phyloP scores from a whole-genome alignment of 257 asterid species.

The Rhazya stricta region DNA sequence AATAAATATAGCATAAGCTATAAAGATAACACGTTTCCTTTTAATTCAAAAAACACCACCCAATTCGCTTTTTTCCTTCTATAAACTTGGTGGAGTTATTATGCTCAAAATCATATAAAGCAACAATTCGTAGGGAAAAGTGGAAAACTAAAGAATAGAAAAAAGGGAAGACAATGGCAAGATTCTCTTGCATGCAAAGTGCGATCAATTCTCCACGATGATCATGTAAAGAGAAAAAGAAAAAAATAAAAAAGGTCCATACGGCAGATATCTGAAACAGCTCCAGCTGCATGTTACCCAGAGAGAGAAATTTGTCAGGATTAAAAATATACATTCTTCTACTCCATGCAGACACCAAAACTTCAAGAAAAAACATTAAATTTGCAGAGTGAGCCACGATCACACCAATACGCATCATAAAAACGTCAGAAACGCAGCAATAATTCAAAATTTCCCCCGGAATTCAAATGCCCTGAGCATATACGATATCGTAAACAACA shows the following conservation, averaged over 20 bases:
- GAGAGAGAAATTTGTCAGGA: neutral
- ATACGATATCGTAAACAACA: slow-evolving; percentile 9
- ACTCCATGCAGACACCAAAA: slow-evolving; percentile 1
- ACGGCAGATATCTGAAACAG: neutral
- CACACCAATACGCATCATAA: neutral
- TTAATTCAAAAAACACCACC: neutral
- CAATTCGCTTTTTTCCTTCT: neutral
- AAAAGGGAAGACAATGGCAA: neutral
- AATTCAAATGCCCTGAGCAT: neutral
- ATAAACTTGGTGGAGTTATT: neutral
- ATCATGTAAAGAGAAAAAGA: no score
- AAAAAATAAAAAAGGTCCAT: neutral
- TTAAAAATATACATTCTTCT: neutral
- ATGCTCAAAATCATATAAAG: neutral
- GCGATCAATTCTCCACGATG: slow-evolving; percentile 10
- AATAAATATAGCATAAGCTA: neutral
- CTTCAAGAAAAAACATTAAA: neutral
- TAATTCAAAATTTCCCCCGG: neutral
- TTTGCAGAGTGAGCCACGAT: slow-evolving; percentile 7
- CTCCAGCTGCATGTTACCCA: slow-evolving; percentile 13
- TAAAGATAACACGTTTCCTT: neutral
- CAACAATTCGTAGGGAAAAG: neutral
- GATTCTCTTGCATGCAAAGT: slow-evolving; percentile 19
- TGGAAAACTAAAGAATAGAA: no score
- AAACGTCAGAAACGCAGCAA: neutral